A percentile compares a stretch with the other conserved stretches of the same genome.
Evolutionary conservation across 345 rosid species (phyloP).

Genomic region (Hibiscus syriacus): DNA sequence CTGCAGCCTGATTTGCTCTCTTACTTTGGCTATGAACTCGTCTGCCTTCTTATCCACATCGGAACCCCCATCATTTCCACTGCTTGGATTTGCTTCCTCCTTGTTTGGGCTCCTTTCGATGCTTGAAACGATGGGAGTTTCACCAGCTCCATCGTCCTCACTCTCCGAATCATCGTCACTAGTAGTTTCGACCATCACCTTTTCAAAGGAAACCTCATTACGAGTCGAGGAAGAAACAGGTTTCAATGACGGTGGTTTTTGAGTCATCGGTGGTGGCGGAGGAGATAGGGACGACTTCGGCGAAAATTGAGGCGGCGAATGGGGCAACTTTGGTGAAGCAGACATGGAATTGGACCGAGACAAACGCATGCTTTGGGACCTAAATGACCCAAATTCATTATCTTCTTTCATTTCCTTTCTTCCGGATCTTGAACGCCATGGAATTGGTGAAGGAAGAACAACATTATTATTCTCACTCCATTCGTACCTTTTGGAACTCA

Average conservation of each 20-base stretch:
- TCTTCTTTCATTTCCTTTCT: conserved; percentile 49
- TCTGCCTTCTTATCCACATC: too few species aligned
- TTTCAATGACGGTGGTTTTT: too few species aligned
- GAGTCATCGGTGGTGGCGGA: neutral
- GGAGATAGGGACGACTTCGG: conserved; percentile 31
- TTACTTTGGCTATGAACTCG: too few species aligned
- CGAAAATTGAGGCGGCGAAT: too few species aligned
- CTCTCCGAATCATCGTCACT: conserved; percentile 19
- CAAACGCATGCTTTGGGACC: conserved; percentile 24
- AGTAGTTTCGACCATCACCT: conserved; percentile 24
- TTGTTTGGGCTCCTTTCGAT: conserved; percentile 12
- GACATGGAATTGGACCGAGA: conserved; percentile 18
- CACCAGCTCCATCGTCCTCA: conserved; percentile 26
- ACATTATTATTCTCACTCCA: conserved; percentile 26
- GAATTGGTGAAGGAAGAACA: conserved; percentile 92
- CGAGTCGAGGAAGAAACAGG: too few species aligned
- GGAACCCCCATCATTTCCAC: conserved; percentile 33
- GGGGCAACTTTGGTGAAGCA: conserved; percentile 41
- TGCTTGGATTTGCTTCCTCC: conserved; percentile 20
- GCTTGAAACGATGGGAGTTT: conserved; percentile 8
- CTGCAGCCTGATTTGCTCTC: too few species aligned
- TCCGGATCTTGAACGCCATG: conserved; percentile 90
- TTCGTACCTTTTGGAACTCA: conserved; percentile 35
- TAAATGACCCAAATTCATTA: conserved; percentile 15
- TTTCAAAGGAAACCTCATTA: too few species aligned